A percentile compares a stretch with the other conserved stretches of the same genome.
phyloP scores from a whole-genome alignment of 257 asterid genomes.

The Nyctanthes arbortristis region DNA sequence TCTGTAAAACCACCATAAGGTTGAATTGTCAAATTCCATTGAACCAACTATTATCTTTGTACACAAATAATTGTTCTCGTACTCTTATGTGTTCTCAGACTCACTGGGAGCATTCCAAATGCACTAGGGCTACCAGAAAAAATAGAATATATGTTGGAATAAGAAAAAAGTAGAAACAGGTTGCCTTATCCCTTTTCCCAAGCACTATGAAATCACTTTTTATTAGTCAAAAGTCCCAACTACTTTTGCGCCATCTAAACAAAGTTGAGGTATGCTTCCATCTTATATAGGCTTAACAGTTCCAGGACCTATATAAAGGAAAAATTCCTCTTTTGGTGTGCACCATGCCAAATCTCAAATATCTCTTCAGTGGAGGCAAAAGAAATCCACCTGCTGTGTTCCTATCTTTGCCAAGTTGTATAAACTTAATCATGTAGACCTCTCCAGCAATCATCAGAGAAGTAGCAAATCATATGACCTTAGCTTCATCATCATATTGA shows the following conservation, averaged over 20 bases:
- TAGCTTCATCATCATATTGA: conserved; percentile 13
- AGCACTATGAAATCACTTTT: conserved; percentile 19
- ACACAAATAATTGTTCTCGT: too few species aligned
- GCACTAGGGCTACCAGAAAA: conserved; percentile 18
- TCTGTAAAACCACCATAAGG: too few species aligned
- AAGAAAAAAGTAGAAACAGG: neutral
- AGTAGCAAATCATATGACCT: neutral
- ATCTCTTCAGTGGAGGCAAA: conserved; percentile 21
- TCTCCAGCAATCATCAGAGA: conserved; percentile 14
- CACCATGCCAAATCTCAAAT: conserved; percentile 15
- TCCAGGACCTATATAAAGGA: conserved; percentile 9
- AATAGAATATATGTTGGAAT: conserved; percentile 21
- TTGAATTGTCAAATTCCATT: too few species aligned
- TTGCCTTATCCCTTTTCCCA: conserved; percentile 17
- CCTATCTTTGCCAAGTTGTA: conserved; percentile 11
- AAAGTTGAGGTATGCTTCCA: conserved; percentile 21
- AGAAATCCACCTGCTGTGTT: conserved; percentile 4
- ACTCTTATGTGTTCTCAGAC: too few species aligned
- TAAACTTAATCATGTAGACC: conserved; percentile 4
- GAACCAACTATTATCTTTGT: too few species aligned
- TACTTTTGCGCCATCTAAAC: conserved; percentile 19
- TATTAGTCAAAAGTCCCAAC: neutral
- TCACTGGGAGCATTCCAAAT: conserved; percentile 19
- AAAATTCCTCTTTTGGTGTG: conserved; percentile 19
- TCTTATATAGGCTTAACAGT: conserved; percentile 7